Evolutionary conservation across 1,284 basidiomycete species (phyloP).

Genomic region (Heterobasidion occidentale): DNA sequence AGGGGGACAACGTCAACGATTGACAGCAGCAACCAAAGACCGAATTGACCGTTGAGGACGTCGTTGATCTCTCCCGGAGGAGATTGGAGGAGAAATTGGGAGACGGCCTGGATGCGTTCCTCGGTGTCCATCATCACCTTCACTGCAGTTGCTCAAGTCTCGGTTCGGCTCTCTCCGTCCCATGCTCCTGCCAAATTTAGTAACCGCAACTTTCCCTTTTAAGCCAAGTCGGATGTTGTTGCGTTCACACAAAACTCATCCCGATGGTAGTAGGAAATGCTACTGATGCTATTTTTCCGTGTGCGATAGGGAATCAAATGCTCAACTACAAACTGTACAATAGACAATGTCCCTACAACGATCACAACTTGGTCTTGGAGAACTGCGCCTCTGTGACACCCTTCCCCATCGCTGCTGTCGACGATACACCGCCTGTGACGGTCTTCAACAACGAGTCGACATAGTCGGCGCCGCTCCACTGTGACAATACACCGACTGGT

Average conservation of each 20-base stretch:
- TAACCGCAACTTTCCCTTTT: not conserved
- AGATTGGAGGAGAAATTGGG: constrained; percentile 77
- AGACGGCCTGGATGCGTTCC: constrained; percentile 64
- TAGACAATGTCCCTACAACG: too few species aligned
- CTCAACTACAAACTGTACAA: too few species aligned
- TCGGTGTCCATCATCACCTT: constrained; percentile 40
- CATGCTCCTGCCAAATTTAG: not conserved
- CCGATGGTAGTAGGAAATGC: too few species aligned
- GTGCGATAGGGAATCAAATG: too few species aligned
- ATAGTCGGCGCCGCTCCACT: constrained; percentile 96
- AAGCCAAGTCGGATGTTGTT: not conserved
- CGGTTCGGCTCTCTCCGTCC: not conserved
- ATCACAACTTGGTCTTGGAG: constrained; percentile 43
- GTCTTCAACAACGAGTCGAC: constrained; percentile 91
- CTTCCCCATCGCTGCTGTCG: constrained; percentile 91
- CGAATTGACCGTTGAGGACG: constrained; percentile 70
- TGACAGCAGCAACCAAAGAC: not conserved
- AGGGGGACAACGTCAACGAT: constrained; percentile 93
- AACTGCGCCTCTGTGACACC: constrained; percentile 94
- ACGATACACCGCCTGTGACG: constrained; percentile 91
- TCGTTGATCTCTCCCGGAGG: constrained; percentile 96
- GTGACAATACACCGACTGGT: constrained; percentile 10
- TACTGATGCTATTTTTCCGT: too few species aligned
- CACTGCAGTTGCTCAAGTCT: not conserved
- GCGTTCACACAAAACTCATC: not conserved